Percentiles rank a stretch among this genome's conserved stretches.
Evolutionary conservation across 1,284 basidiomycete genomes (phyloP).

Genomic region (Trichosporon sp.): DNA sequence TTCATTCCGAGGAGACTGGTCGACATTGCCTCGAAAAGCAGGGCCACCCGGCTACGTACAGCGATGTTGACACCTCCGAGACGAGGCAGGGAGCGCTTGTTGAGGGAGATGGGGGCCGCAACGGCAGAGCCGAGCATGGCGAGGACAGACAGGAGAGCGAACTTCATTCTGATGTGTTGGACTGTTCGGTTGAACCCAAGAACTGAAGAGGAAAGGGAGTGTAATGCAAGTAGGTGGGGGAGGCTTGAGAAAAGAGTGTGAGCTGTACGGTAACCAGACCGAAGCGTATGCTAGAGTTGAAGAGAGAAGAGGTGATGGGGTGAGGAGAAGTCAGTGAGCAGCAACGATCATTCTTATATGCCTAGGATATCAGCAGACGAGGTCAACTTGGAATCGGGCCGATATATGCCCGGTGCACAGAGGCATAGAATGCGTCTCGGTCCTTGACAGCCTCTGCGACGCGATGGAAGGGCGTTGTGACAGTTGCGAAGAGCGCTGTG

Average conservation of each 20-base stretch:
- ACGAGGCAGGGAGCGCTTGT: slow-evolving; percentile 31
- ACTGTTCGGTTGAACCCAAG: not conserved
- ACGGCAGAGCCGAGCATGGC: slow-evolving; percentile 13
- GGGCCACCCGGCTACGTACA: slow-evolving; percentile 20
- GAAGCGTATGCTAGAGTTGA: not conserved
- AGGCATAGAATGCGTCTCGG: not conserved
- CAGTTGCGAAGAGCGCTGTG: not conserved
- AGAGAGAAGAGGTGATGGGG: not conserved
- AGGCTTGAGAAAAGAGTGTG: slow-evolving; percentile 3
- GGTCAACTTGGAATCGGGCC: not conserved
- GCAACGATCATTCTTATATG: not conserved
- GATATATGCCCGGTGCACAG: not conserved
- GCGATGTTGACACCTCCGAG: slow-evolving; percentile 41
- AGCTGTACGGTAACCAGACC: slow-evolving; percentile 4
- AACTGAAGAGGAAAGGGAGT: not conserved
- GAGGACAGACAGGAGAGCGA: slow-evolving; percentile 17
- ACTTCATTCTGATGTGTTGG: slow-evolving; percentile 11
- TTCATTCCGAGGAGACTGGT: slow-evolving; percentile 23
- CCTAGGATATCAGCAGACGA: not conserved
- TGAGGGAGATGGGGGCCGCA: slow-evolving; percentile 14
- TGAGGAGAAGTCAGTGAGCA: not conserved
- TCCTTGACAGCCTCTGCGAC: not conserved
- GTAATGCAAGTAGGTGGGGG: not conserved
- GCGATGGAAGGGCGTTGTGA: not conserved
- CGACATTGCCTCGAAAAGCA: not conserved